phyloP scores from a whole-genome alignment of 176 grass and related monocot genomes.

The Melocanna baccifera region DNA sequence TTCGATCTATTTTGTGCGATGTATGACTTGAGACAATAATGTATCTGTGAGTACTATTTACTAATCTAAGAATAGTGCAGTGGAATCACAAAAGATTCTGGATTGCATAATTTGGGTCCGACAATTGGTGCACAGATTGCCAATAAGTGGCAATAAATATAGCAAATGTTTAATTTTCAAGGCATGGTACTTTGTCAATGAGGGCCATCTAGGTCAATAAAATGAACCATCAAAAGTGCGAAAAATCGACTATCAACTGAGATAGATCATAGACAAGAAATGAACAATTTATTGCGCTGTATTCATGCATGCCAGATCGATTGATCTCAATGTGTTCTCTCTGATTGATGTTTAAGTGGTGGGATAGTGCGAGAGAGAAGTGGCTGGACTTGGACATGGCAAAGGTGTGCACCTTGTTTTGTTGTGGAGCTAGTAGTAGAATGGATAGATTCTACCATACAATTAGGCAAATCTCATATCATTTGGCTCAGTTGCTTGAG shows the following conservation, averaged over 20 bases:
- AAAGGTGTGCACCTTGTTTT: not conserved
- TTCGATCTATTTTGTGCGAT: too few relatives aligned
- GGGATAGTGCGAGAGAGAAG: not conserved
- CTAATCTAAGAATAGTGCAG: too few relatives aligned
- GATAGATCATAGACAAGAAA: not conserved
- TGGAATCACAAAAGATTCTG: too few relatives aligned
- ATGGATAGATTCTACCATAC: not conserved
- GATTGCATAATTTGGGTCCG: too few relatives aligned
- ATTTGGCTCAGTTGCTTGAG: not conserved
- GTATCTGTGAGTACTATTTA: too few relatives aligned
- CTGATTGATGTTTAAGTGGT: not conserved
- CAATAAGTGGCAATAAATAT: not conserved
- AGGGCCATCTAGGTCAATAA: not conserved
- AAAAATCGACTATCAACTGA: not conserved
- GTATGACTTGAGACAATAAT: too few relatives aligned
- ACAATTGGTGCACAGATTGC: not conserved
- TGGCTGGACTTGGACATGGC: not conserved
- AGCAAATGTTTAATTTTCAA: not conserved
- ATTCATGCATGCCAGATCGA: not conserved
- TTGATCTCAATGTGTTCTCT: not conserved
- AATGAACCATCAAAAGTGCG: not conserved
- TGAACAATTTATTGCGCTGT: not conserved
- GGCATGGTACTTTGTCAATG: not conserved
- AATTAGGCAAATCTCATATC: not conserved
- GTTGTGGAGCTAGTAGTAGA: not conserved